Percentiles rank a stretch among this genome's conserved stretches.
Evolutionary conservation across 768 basidiomycete genomes (phyloP).

Genomic region (Termitomyces sp.): DNA sequence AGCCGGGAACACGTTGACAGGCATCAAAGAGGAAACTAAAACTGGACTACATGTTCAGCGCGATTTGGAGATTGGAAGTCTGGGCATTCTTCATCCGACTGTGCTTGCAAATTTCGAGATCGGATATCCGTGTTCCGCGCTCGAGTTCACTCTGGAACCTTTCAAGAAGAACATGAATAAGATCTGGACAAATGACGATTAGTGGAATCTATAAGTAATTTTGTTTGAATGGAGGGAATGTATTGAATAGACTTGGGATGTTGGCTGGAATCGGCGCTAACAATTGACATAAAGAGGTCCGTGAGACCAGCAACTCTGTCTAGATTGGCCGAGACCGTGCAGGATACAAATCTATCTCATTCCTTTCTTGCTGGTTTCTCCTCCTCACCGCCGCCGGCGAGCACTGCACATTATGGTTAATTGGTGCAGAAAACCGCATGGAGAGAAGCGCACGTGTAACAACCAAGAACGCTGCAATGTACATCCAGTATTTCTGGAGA

Average conservation of each 20-base stretch:
- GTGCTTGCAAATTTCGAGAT: constrained; percentile 95
- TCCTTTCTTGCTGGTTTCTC: constrained; percentile 26
- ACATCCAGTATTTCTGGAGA: constrained; percentile 90
- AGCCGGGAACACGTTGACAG: constrained; percentile 25
- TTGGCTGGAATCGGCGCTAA: background rate
- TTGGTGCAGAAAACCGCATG: background rate
- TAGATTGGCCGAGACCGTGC: constrained; percentile 1
- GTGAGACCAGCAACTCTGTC: background rate
- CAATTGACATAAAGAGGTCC: background rate
- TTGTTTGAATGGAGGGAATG: constrained; percentile 10
- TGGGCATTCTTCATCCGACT: constrained; percentile 91
- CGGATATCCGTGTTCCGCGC: constrained; percentile 87
- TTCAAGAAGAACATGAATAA: constrained; percentile 74
- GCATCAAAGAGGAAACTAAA: constrained; percentile 43
- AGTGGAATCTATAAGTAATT: constrained; percentile 12
- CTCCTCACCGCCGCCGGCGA: constrained; percentile 37
- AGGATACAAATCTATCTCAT: background rate
- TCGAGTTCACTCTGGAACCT: constrained; percentile 95
- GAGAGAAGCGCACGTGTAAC: constrained; percentile 49
- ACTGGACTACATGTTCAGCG: constrained; percentile 35
- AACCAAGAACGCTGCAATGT: constrained; percentile 57
- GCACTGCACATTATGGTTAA: constrained; percentile 17
- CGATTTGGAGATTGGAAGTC: constrained; percentile 80
- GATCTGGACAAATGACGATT: constrained; percentile 55
- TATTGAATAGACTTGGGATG: constrained; percentile 16